Evolutionary conservation across 1,284 basidiomycete species (phyloP), one percentile per base, ranked within the genome.

Genomic region (Pulveroboletus sp.): DNA sequence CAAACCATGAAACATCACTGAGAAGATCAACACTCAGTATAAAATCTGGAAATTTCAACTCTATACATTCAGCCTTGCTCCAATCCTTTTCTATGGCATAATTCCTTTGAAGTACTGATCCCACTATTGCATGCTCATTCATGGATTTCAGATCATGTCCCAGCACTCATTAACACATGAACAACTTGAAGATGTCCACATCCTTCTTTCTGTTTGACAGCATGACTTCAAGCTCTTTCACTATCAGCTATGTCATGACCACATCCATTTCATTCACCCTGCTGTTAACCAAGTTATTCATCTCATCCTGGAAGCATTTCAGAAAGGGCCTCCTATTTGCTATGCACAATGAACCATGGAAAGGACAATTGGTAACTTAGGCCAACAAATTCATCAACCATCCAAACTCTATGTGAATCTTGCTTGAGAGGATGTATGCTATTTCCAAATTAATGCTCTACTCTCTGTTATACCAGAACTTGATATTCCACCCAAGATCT

Each of bases 281-380:
- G 7, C 9, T 18, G 15, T 46, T 1, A 28, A 46, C 29, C 44
- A 46, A 4, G 44, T 46, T 20, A 22, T 46, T 20, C 44, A 58
- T 14, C 49, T 58, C 1, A 31, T 29, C 6, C 26, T 35, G 0
- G 45, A 58, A 9, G 20, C 49, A 0, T 6, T 58, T 29, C 49
- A 42, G 6, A 58, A 58, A n/a, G 54, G 49, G 0, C 54, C 56
- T 0, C 35, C 43, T 0, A 62, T 62, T 10, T 62, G 61, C 4
- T 57, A 54, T 12, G 52, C 54, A 0, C 62, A 63, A 15, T 63
- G 62, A 58, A 61, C 50, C 0, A 63, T 63, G 45, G 62, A 63
- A 7, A 0, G 38, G 0, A 62, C 57, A 0, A 62, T 62, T 3
- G 52, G 61, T 1, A 62, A 62, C 5, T 15, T 62, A 1, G 26